Base-by-base conservation (phyloP, 164 flowering plant species). In the Umbellularia californica region DNA sequence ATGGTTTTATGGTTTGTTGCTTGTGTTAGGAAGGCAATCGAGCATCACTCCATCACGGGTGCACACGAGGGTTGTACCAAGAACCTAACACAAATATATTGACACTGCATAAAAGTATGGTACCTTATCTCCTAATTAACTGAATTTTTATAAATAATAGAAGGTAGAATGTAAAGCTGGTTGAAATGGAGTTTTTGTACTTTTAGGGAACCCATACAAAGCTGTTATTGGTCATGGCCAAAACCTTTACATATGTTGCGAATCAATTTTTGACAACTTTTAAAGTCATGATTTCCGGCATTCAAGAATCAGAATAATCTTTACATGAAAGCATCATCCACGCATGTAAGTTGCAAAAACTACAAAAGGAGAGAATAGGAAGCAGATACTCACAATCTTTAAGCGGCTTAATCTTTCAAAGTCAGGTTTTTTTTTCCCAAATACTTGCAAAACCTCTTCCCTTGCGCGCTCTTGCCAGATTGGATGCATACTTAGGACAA, bases 391-490 rank as follows among this genome's bases (percentile, higher is more conserved):
- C 68, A 65, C 68, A 65, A 65, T 65, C 68, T 65, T 65, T 25
- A 65, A 28, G 15, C 27, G 81, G 74, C 30, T 76, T 72, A 87
- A 11, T n/a, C 65, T 65, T 28, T 85, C 84, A 19, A 76, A 35
- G 30, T 77, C 69, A 1, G 86, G 85, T 58, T 62, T 50, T n/a
- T 50, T 75, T 28, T 72, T 71, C 3, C 83, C 81, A 72, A 77
- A 82, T 24, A 75, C 15, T 50, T 76, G 71, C 2, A 83, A 60
- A 60, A 87, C 86, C 66, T 89, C 91, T 52, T 83, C 78, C 58
- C 90, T 86, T 5, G 89, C 88, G 70, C 75, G 82, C 17, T 79
- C 80, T 75, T 85, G 88, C 90, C 88, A 88, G 35, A 70, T 72
- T 1, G 73, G 85, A 60, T 89, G 84, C 79, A 85, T 79, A 11